Percentiles rank a stretch among this genome's conserved stretches.
phyloP scores from a whole-genome alignment of 805 yeast genomes.

The Saturnispora ahearnii region DNA sequence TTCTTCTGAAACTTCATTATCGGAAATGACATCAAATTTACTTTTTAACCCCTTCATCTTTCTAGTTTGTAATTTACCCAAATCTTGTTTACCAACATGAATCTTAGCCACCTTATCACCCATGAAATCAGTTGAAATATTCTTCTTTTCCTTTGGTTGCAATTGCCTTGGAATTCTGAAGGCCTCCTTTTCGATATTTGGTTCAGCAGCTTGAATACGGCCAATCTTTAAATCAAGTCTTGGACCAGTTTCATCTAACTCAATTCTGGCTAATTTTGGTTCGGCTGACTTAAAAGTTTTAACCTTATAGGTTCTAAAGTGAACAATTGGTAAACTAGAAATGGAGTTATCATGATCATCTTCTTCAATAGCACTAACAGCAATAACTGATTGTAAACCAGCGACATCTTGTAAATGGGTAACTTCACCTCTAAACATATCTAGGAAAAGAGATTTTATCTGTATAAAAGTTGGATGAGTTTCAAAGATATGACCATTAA shows the following conservation, averaged over 20 bases:
- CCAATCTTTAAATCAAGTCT: constrained; percentile 90
- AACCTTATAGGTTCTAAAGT: constrained; percentile 85
- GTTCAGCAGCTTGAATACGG: constrained; percentile 68
- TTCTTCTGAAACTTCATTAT: constrained; percentile 39
- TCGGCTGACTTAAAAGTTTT: constrained; percentile 68
- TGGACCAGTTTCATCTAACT: constrained; percentile 92
- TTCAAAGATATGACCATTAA: constrained; percentile 89
- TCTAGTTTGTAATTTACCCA: constrained; percentile 84
- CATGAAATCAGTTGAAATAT: constrained; percentile 74
- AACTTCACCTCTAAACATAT: constrained; percentile 80
- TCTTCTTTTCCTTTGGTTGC: constrained; percentile 78
- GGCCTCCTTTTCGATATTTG: constrained; percentile 90
- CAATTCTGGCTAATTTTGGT: constrained; percentile 89
- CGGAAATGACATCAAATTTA: constrained; percentile 62
- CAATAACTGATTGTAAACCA: constrained; percentile 84
- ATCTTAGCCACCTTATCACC: constrained; percentile 97
- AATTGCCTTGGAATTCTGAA: constrained; percentile 69
- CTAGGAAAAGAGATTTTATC: constrained; percentile 79
- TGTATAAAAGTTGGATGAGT: constrained; percentile 79
- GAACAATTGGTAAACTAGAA: constrained; percentile 60
- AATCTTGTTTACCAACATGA: constrained; percentile 93
- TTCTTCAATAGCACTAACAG: constrained; percentile 64
- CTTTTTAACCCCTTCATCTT: constrained; percentile 97
- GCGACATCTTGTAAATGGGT: constrained; percentile 85
- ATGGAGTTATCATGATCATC: constrained; percentile 63